Base-by-base conservation (phyloP, 345 rosid genomes). In the Syzygium grande region DNA sequence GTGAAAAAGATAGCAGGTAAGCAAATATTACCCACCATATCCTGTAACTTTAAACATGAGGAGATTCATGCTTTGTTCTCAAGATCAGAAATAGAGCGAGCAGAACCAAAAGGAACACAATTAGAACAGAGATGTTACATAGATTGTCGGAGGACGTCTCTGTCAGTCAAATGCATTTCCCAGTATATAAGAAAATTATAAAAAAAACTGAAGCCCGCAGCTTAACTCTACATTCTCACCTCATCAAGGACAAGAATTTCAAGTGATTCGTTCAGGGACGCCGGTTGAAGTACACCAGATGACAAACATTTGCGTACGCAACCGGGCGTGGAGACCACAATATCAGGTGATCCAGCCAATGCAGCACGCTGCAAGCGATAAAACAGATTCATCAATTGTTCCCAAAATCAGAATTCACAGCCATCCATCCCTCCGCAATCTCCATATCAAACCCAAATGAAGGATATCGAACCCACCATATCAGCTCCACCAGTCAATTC, bases 211-310 rank as follows among this genome's bases (percentile, higher is more conserved):
- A 86, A 86, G 43, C 80, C 80, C 43, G 22, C 78, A 86, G 27
- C 56, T 43, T 83, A n/a, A 23, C 59, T 49, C 54, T 27, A 54
- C 2, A 43, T 46, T 29, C 68, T 41, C 86, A 97, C 99, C 99
- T 97, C 98, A 91, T 97, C 99, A 87, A 97, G 99, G 85, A 96
- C 94, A 85, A 97, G 93, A 80, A 95, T 92, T 85, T 94, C 96
- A 86, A 96, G 98, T 21, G 99, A 93, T 61, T 94, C 95, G 78
- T 90, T 89, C 51, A 96, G 87, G 13, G 94, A 91, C 41, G 92
- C 17, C 12, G 96, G 90, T 86, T 95, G 93, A 88, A 97, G 94
- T 34, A 92, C 93, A 84, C 97, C 98, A 59, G 90, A 90, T 11
- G 95, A 93, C 88, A 97, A 92, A 89, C 96, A 96, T 91, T 97